Evolutionary conservation across 225 moss, liverwort and hornwort species (phyloP), one percentile per base, ranked within the genome.

Genomic region (Anthoceros angustus): DNA sequence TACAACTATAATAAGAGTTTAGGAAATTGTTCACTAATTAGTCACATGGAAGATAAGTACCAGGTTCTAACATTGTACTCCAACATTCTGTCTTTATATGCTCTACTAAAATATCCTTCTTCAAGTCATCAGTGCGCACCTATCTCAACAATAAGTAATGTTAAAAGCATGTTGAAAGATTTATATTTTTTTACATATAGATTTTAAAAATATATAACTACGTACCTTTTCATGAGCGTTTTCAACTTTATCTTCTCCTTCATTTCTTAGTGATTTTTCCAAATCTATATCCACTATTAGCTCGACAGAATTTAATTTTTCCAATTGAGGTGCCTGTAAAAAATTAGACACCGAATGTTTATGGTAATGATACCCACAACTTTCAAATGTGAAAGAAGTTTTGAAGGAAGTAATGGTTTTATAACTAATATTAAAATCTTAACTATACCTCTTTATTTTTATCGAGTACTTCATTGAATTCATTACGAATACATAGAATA

Each of bases 21-120:
- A 1, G 4, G 4, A 32, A 32, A 1, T 32, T 4, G 4, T 1
- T 32, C 32, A 32, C 32, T 32, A 32, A 32, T 32, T 4, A 32
- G 2, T 32, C 7, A 61, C 16, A 38, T 16, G 25, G n/a, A 39
- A 15, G 20, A 7, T 3, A 65, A 64, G 9, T 76, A 90, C 94
- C 88, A 18, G 79, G 88, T 66, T 86, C 78, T 18, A 62, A 38
- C 90, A 94, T 88, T 0, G 75, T 40, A 49, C 61, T 76, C 71
- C 87, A 90, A 40, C 90, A 94, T 68, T 83, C 86, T 4, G 75
- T 9, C 70, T 86, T 94, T 20, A 80, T 68, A 38, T 84, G 75
- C 39, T 82, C 86, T 40, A 66, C 69, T 10, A 90, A 23, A 55
- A 94, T 83, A 42, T 90, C 86, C 61, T 88, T 94, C 25, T 84